Conservation (phyloP, 2,329 filamentous ascomycete genomes). For the Biscogniauxia sp. region DNA sequence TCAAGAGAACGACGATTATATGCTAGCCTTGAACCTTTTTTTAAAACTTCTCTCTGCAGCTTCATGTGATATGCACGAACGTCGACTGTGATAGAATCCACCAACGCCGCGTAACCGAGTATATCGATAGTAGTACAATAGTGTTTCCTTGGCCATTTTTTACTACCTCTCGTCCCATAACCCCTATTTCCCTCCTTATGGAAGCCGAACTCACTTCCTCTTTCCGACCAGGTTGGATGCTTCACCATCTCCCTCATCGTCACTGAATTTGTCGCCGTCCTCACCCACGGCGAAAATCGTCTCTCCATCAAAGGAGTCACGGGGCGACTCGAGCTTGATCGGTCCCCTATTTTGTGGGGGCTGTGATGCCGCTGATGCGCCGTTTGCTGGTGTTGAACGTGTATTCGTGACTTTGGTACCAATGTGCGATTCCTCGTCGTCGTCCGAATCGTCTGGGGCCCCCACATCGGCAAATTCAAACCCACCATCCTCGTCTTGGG, state of each 20-base stretch:
- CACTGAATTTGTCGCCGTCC: conserved; percentile 77
- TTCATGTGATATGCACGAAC: background rate
- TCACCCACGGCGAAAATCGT: conserved; percentile 95
- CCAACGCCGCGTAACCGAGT: background rate
- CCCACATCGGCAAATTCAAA: conserved; percentile 95
- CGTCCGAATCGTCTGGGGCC: conserved; percentile 63
- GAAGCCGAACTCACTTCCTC: conserved; percentile 35
- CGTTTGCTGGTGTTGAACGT: conserved; percentile 18
- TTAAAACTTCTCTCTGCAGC: background rate
- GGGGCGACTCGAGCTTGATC: conserved; percentile 49
- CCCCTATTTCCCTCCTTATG: conserved; percentile 2
- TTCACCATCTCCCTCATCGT: conserved; percentile 60
- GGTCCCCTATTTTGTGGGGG: conserved; percentile 22
- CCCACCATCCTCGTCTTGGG: conserved; percentile 91
- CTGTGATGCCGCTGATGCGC: conserved; percentile 19
- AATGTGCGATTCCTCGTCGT: conserved; percentile 55
- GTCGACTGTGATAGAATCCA: background rate
- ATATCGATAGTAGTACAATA: background rate
- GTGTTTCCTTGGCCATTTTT: background rate
- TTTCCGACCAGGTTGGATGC: conserved; percentile 55
- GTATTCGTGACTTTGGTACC: conserved; percentile 38
- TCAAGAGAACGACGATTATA: conserved; percentile 9
- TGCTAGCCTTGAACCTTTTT: background rate
- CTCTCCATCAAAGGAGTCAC: conserved; percentile 70
- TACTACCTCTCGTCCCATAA: conserved; percentile 13